Evolutionary conservation across 2,329 filamentous ascomycete genomes (phyloP).

Genomic region (Penicillium corylophilum): DNA sequence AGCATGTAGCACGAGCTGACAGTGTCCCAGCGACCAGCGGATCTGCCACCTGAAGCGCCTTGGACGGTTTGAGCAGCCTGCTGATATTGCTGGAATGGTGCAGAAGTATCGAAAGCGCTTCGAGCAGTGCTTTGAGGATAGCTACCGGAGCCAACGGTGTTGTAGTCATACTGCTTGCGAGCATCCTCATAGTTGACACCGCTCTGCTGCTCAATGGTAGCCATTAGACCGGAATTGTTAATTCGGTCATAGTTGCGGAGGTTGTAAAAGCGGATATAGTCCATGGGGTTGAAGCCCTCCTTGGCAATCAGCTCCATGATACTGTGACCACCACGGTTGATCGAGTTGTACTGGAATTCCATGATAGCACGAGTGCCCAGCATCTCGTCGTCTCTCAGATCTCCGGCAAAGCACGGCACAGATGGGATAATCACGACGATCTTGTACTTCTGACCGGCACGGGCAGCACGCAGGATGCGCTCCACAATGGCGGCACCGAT

Average conservation of each 20-base stretch:
- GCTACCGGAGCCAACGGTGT: conserved; percentile 47
- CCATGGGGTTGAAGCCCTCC: conserved; percentile 72
- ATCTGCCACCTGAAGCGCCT: conserved; percentile 41
- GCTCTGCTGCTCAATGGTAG: conserved; percentile 41
- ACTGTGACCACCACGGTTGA: conserved; percentile 85
- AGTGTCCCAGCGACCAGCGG: conserved; percentile 65
- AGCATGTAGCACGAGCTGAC: conserved; percentile 83
- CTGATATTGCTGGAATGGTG: conserved; percentile 69
- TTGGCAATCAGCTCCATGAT: conserved; percentile 78
- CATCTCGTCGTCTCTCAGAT: conserved; percentile 78
- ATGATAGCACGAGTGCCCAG: conserved; percentile 90
- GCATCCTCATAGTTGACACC: conserved; percentile 48
- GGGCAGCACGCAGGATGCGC: conserved; percentile 74
- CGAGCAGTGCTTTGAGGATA: conserved; percentile 35
- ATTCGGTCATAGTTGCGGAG: conserved; percentile 89
- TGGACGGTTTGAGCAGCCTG: conserved; percentile 59
- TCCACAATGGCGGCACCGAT: conserved; percentile 93
- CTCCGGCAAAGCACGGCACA: conserved; percentile 90
- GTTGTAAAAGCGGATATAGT: conserved; percentile 94
- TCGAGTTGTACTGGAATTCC: conserved; percentile 98
- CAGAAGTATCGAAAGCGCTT: conserved; percentile 40
- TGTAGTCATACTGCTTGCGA: conserved; percentile 44
- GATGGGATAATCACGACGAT: conserved; percentile 88
- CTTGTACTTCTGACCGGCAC: conserved; percentile 82
- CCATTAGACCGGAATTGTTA: conserved; percentile 52